phyloP scores from a whole-genome alignment of 345 rosid species.

The Arabis hirsuta region DNA sequence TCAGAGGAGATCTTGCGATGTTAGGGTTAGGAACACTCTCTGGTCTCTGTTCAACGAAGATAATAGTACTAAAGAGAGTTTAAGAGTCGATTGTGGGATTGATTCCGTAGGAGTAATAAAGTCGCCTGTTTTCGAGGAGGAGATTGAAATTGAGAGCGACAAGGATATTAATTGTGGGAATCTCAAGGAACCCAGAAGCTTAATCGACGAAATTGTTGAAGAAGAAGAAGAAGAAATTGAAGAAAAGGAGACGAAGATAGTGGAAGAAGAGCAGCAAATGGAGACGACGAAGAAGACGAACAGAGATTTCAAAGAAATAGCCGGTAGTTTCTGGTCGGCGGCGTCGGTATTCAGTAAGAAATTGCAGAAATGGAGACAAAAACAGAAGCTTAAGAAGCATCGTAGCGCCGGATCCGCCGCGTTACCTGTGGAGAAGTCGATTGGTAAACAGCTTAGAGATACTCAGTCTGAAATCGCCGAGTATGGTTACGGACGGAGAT shows the following conservation, averaged over 20 bases:
- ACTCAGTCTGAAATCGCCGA: slow-evolving; percentile 98
- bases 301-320: slow-evolving; percentile 73
- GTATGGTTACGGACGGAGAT: slow-evolving; percentile 88
- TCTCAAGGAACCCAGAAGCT: slow-evolving; percentile 47
- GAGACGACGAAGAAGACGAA: slow-evolving; percentile 75
- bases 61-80: slow-evolving; percentile 44
- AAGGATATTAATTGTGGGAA: slow-evolving; percentile 42
- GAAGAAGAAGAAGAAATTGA: slow-evolving; percentile 47
- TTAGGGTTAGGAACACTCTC: slow-evolving; percentile 80
- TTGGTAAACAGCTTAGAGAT: slow-evolving; percentile 80
- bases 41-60: slow-evolving; percentile 77
- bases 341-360: slow-evolving; percentile 97
- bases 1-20: slow-evolving; percentile 97
- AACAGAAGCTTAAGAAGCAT: slow-evolving; percentile 88
- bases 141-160: slow-evolving; percentile 47
- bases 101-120: slow-evolving; percentile 48
- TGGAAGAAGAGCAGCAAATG: slow-evolving; percentile 84
- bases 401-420: slow-evolving; percentile 59
- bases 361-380: slow-evolving; percentile 92
- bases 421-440: slow-evolving; percentile 94
- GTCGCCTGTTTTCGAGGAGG: slow-evolving; percentile 58
- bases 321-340: slow-evolving; percentile 95
- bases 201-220: slow-evolving; percentile 40
- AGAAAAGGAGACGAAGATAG: slow-evolving; percentile 62
- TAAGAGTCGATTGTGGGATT: slow-evolving; percentile 33